Base-by-base conservation (phyloP, 1,284 basidiomycete species). In the Fomitopsis pinicola region DNA sequence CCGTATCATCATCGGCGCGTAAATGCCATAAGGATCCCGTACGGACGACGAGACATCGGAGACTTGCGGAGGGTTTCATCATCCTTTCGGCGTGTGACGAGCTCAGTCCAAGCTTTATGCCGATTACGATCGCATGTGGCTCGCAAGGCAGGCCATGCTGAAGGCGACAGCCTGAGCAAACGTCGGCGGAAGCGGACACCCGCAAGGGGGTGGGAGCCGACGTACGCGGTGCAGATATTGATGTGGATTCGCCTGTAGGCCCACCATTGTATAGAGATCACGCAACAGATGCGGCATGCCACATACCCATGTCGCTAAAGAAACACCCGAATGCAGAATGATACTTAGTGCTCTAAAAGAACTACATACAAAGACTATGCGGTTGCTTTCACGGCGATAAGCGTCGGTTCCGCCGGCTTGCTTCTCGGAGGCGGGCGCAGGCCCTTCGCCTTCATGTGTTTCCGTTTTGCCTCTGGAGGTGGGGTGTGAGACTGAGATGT, bases 371-470 rank as follows among this genome's bases (percentile, higher is more conserved):
- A 35, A 36, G 57, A 15, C 64, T 59, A 70, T 60, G 69, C 67
- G 14, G 69, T 61, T 19, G 70, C 68, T 53, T 61, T 50, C 28
- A 66, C 65, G n/a, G 67, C 54, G 30, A 65, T 64, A 35, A 66
- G 60, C 15, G 65, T 64, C 60, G 63, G 60, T 35, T 61, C 59
- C 30, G 62, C 62, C 38, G 62, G 42, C 59, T 72, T 72, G 57
- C 63, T 64, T 60, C 84, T 82, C 53, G 82, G 81, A 53, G 81
- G 84, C 46, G 84, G 85, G 57, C 84, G 84, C 55, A 91, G 76
- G 53, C 90, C 90, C 72, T 88, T 92, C 19, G 85, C 84, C 70
- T 89, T 91, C 82, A 89, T 85, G 63, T 82, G 82, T 69, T 81
- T 83, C 67, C 89, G 83, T 73, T 86, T 90, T 3, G 82, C 80